Evolutionary conservation across 2,329 filamentous ascomycete genomes (phyloP).

Genomic region (Teratosphaeria gauchensis): DNA sequence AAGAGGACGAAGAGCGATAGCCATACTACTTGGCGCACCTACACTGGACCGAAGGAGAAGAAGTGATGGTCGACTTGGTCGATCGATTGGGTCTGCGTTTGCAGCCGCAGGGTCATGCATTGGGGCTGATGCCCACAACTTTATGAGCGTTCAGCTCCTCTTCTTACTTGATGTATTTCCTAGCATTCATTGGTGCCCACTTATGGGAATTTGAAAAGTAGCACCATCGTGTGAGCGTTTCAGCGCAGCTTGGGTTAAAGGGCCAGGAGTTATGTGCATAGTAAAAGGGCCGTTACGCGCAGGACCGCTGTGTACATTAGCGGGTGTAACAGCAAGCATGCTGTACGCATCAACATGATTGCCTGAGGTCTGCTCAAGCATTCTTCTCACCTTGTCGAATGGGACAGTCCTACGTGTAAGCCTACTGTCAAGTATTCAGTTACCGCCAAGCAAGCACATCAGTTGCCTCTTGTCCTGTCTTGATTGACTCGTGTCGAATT

Average conservation of each 20-base stretch:
- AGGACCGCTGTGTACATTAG: neutral
- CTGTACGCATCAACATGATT: no score
- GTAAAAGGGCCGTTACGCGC: neutral
- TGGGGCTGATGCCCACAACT: neutral
- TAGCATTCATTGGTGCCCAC: neutral
- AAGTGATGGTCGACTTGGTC: neutral
- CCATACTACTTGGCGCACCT: neutral
- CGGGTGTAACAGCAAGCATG: no score
- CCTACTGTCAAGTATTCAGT: no score
- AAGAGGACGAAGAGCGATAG: slow-evolving; percentile 8
- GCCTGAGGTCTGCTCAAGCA: no score
- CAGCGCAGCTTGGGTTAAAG: neutral
- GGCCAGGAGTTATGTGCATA: neutral
- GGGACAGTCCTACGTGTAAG: no score
- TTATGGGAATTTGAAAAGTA: neutral
- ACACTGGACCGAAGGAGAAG: neutral
- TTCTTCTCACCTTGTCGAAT: no score
- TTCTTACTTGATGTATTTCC: neutral
- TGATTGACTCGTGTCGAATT: no score
- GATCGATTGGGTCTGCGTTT: neutral
- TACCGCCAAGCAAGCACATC: no score
- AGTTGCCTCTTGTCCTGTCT: no score
- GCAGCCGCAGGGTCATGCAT: neutral
- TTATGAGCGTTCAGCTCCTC: neutral
- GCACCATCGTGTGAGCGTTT: neutral